phyloP scores from a whole-genome alignment of 2,329 filamentous ascomycete species.

The Fusarium sp. region DNA sequence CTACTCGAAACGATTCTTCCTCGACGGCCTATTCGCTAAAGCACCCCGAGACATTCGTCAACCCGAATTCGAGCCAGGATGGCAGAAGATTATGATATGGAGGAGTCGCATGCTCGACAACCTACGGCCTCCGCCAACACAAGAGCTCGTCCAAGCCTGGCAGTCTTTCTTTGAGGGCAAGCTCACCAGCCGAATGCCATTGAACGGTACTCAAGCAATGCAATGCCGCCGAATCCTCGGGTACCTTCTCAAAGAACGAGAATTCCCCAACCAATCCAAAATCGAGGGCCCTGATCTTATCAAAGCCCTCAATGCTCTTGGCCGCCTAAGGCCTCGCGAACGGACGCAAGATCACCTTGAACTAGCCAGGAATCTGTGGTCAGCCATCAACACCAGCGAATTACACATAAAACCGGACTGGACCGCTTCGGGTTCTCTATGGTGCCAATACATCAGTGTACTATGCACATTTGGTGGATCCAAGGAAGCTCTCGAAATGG shows the following conservation, averaged over 20 bases:
- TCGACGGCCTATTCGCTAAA: conserved; percentile 71
- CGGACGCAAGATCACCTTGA: conserved; percentile 60
- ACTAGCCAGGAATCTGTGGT: conserved; percentile 61
- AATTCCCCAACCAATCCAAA: conserved; percentile 45
- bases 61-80: conserved; percentile 75
- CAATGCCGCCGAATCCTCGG: conserved; percentile 68
- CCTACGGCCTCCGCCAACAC: conserved; percentile 71
- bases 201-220: conserved; percentile 76
- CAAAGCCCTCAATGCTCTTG: conserved; percentile 60
- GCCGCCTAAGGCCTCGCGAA: conserved; percentile 57
- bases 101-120: conserved; percentile 71
- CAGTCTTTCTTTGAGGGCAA: conserved; percentile 72
- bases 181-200: conserved; percentile 57
- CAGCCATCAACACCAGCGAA: conserved; percentile 38
- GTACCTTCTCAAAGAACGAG: conserved; percentile 62
- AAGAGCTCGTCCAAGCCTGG: conserved; percentile 76
- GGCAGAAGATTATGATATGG: conserved; percentile 78
- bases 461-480: conserved; percentile 68
- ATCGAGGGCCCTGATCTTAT: conserved; percentile 51
- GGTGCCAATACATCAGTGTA: conserved; percentile 53
- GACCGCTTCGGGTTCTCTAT: conserved; percentile 42
- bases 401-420: conserved; percentile 32
- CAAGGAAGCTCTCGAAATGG: conserved; percentile 62
- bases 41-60: conserved; percentile 70
- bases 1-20: conserved; percentile 61